Evolutionary conservation across 1,284 basidiomycete species (phyloP), one percentile per base, ranked within the genome.

Genomic region (Neonothopanus nambi): DNA sequence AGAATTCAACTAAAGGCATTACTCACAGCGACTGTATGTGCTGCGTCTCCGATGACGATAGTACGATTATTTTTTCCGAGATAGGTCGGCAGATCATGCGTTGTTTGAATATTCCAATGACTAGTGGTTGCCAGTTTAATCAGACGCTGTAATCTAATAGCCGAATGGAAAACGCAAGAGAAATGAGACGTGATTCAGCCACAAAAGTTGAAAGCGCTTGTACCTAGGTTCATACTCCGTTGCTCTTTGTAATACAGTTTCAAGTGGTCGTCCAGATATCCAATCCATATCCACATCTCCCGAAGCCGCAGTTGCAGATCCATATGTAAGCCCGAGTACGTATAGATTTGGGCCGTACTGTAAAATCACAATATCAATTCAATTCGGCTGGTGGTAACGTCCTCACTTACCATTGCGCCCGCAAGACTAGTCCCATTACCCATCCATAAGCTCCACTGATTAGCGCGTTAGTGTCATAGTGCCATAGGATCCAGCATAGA

Each of bases 21-120:
- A 51, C 60, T 36, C 28, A 60, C 58, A 17, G 57, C 49, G 6
- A 53, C 44, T n/a, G 56, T 40, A 51, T 60, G 59, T 3, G 59
- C 61, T 11, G 61, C 59, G 44, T 60, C 61, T 28, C 61, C 61
- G 15, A 62, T 56, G 13, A 59, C 21, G 11, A 60, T 55, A 12
- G 57, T 28, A 8, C 45, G 33, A 17, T 50, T 39, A 4, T 40
- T 20, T 2, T 24, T 13, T 18, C 59, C 38, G 7, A 52, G 37
- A 12, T 57, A 47, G 21, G 47, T 42, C n/a, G 45, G 33, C 3
- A 58, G 41, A 46, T 36, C 24, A n/a, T 51, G 45, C 3, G 57
- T 45, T 2, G 24, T 52, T 40, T 62, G 61, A n/a, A 56, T 53
- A 7, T 54, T 59, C 23, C 41, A 47, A 35, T 59, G 56, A 21